phyloP scores from a whole-genome alignment of 176 grass and related monocot genomes.

The Musa troglodytarum region DNA sequence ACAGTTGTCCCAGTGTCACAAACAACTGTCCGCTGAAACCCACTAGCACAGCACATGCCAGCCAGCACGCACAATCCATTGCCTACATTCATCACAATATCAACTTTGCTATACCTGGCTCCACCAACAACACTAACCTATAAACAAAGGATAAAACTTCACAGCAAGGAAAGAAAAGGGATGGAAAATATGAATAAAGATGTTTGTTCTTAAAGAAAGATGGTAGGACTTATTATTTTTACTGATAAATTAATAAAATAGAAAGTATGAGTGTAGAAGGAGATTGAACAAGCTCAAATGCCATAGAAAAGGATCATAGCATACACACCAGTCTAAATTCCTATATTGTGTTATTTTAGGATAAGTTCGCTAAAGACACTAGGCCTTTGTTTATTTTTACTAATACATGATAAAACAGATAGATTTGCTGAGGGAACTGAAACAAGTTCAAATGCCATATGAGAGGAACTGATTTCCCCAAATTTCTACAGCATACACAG shows the following conservation, averaged over 20 bases:
- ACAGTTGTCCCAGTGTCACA: not conserved
- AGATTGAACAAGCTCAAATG: too few relatives aligned
- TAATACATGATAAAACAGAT: not conserved
- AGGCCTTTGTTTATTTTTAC: not conserved
- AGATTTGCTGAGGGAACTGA: not conserved
- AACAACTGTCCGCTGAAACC: not conserved
- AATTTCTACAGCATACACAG: too few relatives aligned
- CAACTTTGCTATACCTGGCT: not conserved
- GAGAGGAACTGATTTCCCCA: too few relatives aligned
- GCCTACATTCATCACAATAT: not conserved
- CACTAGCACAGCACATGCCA: not conserved
- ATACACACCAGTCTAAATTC: too few relatives aligned
- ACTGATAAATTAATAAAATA: too few relatives aligned
- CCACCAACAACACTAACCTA: not conserved
- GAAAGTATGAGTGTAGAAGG: too few relatives aligned
- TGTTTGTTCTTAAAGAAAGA: too few relatives aligned
- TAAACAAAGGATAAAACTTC: not conserved
- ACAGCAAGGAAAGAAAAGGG: not conserved
- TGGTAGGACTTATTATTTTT: too few relatives aligned
- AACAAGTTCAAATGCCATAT: not conserved
- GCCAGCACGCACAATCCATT: not conserved
- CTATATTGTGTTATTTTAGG: too few relatives aligned
- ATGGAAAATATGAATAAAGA: too few relatives aligned
- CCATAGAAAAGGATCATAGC: too few relatives aligned
- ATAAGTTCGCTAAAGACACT: not conserved